Evolutionary conservation across 139 green algal species (phyloP).

Genomic region (Chlorella sp.): DNA sequence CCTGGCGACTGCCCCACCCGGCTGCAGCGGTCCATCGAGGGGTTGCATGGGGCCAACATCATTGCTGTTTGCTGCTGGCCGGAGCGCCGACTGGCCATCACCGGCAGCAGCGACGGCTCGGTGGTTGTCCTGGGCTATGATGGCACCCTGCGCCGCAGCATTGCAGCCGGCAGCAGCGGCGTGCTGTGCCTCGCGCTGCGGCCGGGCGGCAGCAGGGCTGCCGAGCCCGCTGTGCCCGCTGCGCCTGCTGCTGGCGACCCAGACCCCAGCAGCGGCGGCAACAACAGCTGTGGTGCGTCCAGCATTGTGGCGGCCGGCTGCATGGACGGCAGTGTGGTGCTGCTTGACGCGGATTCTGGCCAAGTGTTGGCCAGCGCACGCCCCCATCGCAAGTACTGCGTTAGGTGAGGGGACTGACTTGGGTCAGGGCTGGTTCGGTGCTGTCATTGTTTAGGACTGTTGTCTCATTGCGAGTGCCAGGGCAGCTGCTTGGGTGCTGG

Average conservation of each 20-base stretch:
- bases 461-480: no score
- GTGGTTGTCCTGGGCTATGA: slow-evolving; percentile 6
- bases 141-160: slow-evolving; percentile 4
- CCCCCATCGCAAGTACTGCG: slow-evolving; percentile 45
- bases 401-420: no score
- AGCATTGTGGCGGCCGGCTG: slow-evolving; percentile 39
- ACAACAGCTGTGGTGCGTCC: not conserved
- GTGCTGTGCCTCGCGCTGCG: slow-evolving; percentile 52
- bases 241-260: not conserved
- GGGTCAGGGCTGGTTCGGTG: no score
- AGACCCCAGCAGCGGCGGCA: not conserved
- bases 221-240: no score
- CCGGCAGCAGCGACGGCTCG: not conserved
- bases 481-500: no score
- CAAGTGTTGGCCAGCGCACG: not conserved
- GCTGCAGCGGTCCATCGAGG: slow-evolving; percentile 7
- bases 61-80: slow-evolving; percentile 27
- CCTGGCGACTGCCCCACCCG: slow-evolving; percentile 13
- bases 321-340: slow-evolving; percentile 62
- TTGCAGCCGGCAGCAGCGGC: slow-evolving; percentile 30
- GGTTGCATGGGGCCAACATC: not conserved
- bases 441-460: no score
- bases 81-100: no score
- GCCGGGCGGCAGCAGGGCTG: not conserved
- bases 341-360: slow-evolving; percentile 41